Evolutionary conservation across 768 basidiomycete genomes (phyloP).

Genomic region (Lyophyllum atratum): DNA sequence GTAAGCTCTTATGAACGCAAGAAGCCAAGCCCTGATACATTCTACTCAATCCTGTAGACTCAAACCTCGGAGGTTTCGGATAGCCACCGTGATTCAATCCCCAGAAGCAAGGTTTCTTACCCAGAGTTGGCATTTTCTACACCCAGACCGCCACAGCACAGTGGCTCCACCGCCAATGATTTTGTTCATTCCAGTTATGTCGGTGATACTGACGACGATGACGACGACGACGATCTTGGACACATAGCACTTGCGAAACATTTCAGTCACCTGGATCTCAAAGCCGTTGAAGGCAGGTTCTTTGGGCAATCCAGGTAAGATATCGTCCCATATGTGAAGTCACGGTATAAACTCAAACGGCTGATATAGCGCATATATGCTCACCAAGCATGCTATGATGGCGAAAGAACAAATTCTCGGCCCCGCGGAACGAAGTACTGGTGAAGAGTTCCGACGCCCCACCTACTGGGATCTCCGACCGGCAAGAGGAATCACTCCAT

Average conservation of each 20-base stretch:
- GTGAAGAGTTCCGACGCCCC: slow-evolving; percentile 32
- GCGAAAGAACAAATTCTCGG: not conserved
- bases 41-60: not conserved
- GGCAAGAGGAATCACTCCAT: slow-evolving; percentile 21
- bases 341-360: not conserved
- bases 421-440: not conserved
- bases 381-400: slow-evolving; percentile 47
- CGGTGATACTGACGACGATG: not conserved
- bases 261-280: not conserved
- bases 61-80: not conserved
- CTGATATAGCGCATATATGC: slow-evolving; percentile 57
- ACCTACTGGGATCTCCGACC: slow-evolving; percentile 38
- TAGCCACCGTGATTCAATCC: not conserved
- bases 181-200: not conserved
- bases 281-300: not conserved
- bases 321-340: too few species aligned
- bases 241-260: not conserved
- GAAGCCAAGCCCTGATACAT: not conserved
- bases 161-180: not conserved
- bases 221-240: not conserved
- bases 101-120: not conserved
- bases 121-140: not conserved
- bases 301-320: not conserved
- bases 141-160: not conserved
- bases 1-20: not conserved